These are phyloP conservation scores for Starmerella bombi DNA, from an alignment of 805 yeast genomes.

Conservation along the genomic window DNA sequence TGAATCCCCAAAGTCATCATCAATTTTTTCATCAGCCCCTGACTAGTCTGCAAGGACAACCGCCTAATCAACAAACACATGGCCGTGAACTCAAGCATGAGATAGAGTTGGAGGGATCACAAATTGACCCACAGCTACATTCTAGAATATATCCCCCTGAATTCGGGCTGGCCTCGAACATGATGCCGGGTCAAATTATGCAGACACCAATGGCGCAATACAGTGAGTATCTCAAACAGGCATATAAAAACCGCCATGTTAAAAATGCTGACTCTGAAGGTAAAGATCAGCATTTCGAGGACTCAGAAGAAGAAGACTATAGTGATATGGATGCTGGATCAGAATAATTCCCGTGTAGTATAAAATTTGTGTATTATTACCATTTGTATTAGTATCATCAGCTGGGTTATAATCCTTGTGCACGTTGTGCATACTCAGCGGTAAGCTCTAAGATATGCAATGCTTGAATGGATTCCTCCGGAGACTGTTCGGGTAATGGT, in stretches of 20 bases:
- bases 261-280: no score
- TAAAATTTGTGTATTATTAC: background rate
- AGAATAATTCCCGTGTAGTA: background rate
- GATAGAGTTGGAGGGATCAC: no score
- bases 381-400: no score
- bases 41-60: background rate
- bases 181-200: no score
- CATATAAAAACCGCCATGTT: no score
- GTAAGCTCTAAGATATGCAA: background rate
- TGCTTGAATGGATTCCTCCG: background rate
- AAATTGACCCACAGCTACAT: no score
- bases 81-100: no score
- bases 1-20: no score
- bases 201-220: background rate
- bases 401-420: no score
- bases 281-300: background rate
- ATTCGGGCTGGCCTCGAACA: no score
- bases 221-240: background rate
- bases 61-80: no score
- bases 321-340: background rate
- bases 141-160: no score
- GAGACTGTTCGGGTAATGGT: background rate
- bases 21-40: background rate
- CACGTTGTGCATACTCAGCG: background rate
- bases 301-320: background rate